Conservation (phyloP, 1,139 yeast species). For the Geotrichum citri-aurantii region DNA sequence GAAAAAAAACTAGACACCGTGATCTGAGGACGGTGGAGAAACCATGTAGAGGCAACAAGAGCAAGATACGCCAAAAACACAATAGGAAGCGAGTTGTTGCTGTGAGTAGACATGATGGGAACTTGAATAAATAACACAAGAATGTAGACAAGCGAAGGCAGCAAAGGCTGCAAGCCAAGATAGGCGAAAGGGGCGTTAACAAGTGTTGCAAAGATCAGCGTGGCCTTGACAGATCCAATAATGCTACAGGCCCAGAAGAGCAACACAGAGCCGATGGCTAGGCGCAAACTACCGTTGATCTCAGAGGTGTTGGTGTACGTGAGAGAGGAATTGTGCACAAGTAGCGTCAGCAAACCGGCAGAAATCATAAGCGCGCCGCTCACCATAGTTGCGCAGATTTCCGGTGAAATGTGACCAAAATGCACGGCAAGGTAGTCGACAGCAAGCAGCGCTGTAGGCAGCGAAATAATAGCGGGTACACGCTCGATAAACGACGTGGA, state of each 20-base stretch:
- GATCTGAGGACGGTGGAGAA: constrained; percentile 15
- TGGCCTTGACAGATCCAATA: constrained; percentile 19
- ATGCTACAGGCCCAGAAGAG: constrained; percentile 19
- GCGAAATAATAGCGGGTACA: constrained; percentile 35
- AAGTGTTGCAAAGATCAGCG: constrained; percentile 14
- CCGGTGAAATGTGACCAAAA: constrained; percentile 17
- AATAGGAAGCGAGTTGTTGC: constrained; percentile 1
- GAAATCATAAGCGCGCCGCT: constrained; percentile 26
- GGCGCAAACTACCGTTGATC: constrained; percentile 9
- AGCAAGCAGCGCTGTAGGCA: constrained; percentile 36
- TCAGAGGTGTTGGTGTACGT: constrained; percentile 6
- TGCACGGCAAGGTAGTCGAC: constrained; percentile 24
- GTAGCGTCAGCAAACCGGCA: constrained; percentile 26
- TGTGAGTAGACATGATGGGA: constrained; percentile 12
- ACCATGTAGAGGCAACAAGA: constrained; percentile 13
- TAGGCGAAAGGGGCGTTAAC: constrained; percentile 15
- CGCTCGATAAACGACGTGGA: constrained; percentile 27
- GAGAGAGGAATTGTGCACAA: constrained; percentile 19
- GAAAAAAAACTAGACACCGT: constrained; percentile 13
- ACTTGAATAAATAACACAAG: constrained; percentile 11
- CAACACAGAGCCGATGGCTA: constrained; percentile 16
- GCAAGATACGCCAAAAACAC: constrained; percentile 9
- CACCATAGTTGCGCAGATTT: constrained; percentile 24
- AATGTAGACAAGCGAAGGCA: constrained; percentile 13
- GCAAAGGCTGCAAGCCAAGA: constrained; percentile 11